Evolutionary conservation across 2,329 filamentous ascomycete species (phyloP), one percentile per base, ranked within the genome.

Genomic region (Epichloe gansuensis): DNA sequence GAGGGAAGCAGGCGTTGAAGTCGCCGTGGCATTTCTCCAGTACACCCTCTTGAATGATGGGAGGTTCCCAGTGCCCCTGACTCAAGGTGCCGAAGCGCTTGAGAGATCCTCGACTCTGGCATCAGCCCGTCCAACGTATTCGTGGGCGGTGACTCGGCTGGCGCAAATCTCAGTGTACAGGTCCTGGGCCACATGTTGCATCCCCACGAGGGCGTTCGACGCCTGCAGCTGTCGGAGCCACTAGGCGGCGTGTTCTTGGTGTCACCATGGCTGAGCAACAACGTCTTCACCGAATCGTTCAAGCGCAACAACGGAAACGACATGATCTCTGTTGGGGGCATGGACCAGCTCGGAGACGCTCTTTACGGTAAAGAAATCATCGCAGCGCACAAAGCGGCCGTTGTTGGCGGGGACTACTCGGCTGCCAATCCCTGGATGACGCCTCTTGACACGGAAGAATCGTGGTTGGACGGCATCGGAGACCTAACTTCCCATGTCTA

Each of bases 141-240:
- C 46, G 50, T 70, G 8, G 68, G 68, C 3, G 67, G 67, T 3
- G 68, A 71, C 48, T 70, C 68, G 11, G 67, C 67, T 0, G 68
- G 68, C 13, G 68, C 63, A 0, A 69, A 70, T 52, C 47, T 71
- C 35, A 60, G 64, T 0, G 55, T 59, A 11, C 64, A 67, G 54
- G 49, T 70, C 6, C 54, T 69, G 9, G 54, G 61, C 9, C 67
- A 70, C 47, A 42, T 69, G 3, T 41, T 68, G 9, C 62, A 65
- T 23, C 66, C 67, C 1, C 62, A 65, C 38, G 55, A 60, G 0
- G 56, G 52, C 2, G 61, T 58, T 3, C 43, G 52, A 4, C 52
- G 47, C 11, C 46, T 69, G 47, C n/a, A 44, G 0, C 54, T 69
- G 23, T 23, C 53, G 6, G 52, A 52, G 9, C 62, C 59, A 23